Base-by-base conservation (phyloP, 2,329 filamentous ascomycete species). In the Lecanoromycetidae sp. region DNA sequence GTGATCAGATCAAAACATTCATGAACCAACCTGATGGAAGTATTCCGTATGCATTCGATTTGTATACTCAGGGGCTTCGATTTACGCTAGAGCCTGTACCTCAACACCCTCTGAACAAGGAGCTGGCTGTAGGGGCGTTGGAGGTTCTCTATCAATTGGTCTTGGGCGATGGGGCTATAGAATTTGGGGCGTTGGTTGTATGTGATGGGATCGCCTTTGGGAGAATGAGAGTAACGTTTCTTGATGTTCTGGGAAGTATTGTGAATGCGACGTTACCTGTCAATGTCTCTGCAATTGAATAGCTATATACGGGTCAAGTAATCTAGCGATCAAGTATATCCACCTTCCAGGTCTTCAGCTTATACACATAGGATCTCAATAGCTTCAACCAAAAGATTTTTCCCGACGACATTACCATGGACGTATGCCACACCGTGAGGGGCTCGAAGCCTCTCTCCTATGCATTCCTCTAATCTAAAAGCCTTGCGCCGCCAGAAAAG, bases 401-500 rank as follows among this genome's bases (percentile, higher is more conserved):
- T n/a, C n/a, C n/a, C n/a, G n/a, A n/a, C n/a, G n/a, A n/a, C n/a
- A n/a, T n/a, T n/a, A n/a, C n/a, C n/a, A n/a, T n/a, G n/a, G n/a
- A n/a, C n/a, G n/a, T n/a, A n/a, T n/a, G n/a, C 2, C n/a, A 22
- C n/a, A 17, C 37, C 19, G 12, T 27, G 23, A 15, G 8, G 5
- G 37, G 23, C 15, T 15, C 17, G 10, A 7, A 10, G 15, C 23
- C n/a, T 3, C 7, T 17, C 15, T 40, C 1, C 2, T 13, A 40
- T 40, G 8, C 9, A 10, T 39, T 15, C 10, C 12, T 15, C n/a
- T 15, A 20, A 8, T 3, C 19, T 19, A 27, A 9, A 44, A 27
- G 9, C 22, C 30, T 15, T 36, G 10, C 13, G 78, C 77, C 33
- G 35, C 33, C 19, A 41, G 10, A 22, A 40, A 49, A 26, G 33